Evolutionary conservation across 2,329 filamentous ascomycete genomes (phyloP), one percentile per base, ranked within the genome.

Genomic region (Aspergillus felis): DNA sequence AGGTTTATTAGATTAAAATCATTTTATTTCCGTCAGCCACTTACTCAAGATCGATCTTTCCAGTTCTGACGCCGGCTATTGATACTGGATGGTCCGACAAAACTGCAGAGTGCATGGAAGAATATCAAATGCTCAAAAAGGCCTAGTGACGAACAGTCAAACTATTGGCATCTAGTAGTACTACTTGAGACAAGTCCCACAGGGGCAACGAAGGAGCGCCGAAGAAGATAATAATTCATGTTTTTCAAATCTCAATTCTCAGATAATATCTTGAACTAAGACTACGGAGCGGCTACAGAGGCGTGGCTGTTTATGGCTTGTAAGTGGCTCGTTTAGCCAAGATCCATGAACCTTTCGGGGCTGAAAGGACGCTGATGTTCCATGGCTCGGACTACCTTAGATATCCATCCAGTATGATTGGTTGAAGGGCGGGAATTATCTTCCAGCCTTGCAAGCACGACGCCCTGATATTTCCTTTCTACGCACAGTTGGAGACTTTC

Each of bases 1-100:
- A 28, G 51, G 56, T 57, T 41, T 53, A 54, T 47, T 47, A 22
- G 50, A 58, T 57, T 50, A 38, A 27, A 41, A 24, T 42, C 29
- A 46, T 53, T 38, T 44, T 42, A 48, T 55, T 38, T 20, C n/a
- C 8, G 24, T 22, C 42, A 46, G 42, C 42, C 42, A 24, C 20
- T 46, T 22, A 24, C 10, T 22, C 42, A 46, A 46, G 22, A 6
- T 22, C 9, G 22, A 46, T 46, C 20, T 22, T 38, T 17, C 29
- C 42, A 46, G 9, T 46, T 20, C 41, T 20, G 10, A 12, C 28
- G 7, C 14, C 32, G 7, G 32, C 14, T 38, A 7, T 17, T 17
- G 32, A 29, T 10, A 10, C 12, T 29, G 28, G 28, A 29, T 29
- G 28, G 8, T 29, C 9, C 2, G 3, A 17, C 14, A n/a, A 17